Evolutionary conservation across 345 rosid genomes (phyloP).

Genomic region (Camelina neglecta): DNA sequence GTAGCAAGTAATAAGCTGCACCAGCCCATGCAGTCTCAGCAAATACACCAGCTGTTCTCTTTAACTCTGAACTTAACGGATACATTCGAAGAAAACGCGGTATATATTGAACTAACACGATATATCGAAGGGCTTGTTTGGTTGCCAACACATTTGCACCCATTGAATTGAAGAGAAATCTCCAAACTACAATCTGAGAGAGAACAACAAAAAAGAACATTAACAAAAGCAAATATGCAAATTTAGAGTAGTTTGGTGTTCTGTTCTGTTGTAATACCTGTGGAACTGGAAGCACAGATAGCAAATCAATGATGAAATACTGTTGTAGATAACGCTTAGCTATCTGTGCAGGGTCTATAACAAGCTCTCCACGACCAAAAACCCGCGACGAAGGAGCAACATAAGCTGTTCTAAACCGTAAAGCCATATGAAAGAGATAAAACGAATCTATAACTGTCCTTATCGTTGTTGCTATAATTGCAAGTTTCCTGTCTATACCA

Average conservation of each 20-base stretch:
- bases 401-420: slow-evolving; percentile 93
- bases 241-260: neutral
- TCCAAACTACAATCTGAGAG: slow-evolving; percentile 87
- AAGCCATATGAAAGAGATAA: slow-evolving; percentile 90
- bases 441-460: slow-evolving; percentile 77
- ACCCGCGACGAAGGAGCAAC: slow-evolving; percentile 98
- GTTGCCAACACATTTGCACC: slow-evolving; percentile 82
- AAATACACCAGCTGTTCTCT: slow-evolving; percentile 91
- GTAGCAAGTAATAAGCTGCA: slow-evolving; percentile 88
- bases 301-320: slow-evolving; percentile 83
- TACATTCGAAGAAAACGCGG: slow-evolving; percentile 75
- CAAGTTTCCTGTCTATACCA: slow-evolving; percentile 75
- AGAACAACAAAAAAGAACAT: neutral
- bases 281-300: slow-evolving; percentile 86
- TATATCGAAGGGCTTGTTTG: slow-evolving; percentile 74
- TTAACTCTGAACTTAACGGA: slow-evolving; percentile 83
- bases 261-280: slow-evolving; percentile 57
- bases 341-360: slow-evolving; percentile 81
- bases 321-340: slow-evolving; percentile 82
- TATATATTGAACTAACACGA: slow-evolving; percentile 75
- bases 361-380: slow-evolving; percentile 97
- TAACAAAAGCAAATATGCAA: neutral
- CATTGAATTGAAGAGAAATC: slow-evolving; percentile 64
- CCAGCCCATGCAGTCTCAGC: slow-evolving; percentile 99
- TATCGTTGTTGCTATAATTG: slow-evolving; percentile 72